Evolutionary conservation across 257 asterid species (phyloP).

Genomic region (Coffea canephora): DNA sequence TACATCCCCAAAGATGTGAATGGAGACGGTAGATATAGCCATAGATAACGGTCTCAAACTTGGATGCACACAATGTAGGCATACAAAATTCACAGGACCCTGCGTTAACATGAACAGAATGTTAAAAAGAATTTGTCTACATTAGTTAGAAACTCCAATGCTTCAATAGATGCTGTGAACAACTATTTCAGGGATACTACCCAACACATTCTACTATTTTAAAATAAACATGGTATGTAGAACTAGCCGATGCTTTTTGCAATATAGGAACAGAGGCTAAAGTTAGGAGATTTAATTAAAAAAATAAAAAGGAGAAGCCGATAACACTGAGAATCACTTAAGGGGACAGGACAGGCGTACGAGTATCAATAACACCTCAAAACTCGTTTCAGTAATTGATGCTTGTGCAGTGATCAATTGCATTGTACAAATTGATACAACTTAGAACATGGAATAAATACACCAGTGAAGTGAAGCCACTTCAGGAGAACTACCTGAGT

Average conservation of each 20-base stretch:
- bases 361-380: neutral
- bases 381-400: neutral
- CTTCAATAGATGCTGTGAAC: neutral
- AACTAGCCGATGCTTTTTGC: neutral
- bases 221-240: neutral
- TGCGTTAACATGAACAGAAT: conserved; percentile 27
- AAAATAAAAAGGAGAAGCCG: neutral
- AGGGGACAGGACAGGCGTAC: neutral
- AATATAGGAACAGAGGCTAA: neutral
- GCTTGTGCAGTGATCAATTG: neutral
- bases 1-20: conserved; percentile 89
- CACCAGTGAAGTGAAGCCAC: neutral
- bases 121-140: neutral
- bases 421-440: neutral
- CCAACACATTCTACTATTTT: neutral
- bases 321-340: neutral
- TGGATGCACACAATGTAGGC: conserved; percentile 85
- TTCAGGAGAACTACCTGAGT: conserved; percentile 62
- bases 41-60: conserved; percentile 85
- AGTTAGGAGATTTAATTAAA: neutral
- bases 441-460: neutral
- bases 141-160: neutral
- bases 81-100: conserved; percentile 91
- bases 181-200: neutral
- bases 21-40: conserved; percentile 80